A percentile compares a stretch with the other conserved stretches of the same genome.
phyloP scores from a whole-genome alignment of 306 rosid species.

The Clitoria ternatea region DNA sequence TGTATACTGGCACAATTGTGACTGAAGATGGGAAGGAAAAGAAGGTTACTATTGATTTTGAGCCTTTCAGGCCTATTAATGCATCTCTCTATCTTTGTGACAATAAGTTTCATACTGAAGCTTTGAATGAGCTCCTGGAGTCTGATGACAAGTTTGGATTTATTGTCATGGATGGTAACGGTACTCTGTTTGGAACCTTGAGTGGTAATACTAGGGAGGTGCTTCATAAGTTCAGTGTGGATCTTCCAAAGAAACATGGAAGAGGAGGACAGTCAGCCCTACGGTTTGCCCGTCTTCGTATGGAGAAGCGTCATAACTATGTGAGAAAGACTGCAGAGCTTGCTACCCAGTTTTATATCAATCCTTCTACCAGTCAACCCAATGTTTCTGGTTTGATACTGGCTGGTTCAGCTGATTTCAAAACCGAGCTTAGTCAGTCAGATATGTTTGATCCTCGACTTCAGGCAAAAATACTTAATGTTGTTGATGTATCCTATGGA shows the following conservation, averaged over 20 bases:
- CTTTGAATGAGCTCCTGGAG: constrained; percentile 75
- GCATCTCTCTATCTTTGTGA: constrained; percentile 87
- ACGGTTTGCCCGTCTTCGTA: constrained; percentile 90
- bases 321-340: constrained; percentile 92
- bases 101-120: constrained; percentile 87
- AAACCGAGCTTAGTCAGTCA: constrained; percentile 91
- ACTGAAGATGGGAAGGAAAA: constrained; percentile 91
- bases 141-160: constrained; percentile 91
- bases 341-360: constrained; percentile 84
- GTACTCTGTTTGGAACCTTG: constrained; percentile 80
- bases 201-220: constrained; percentile 91
- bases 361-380: constrained; percentile 87
- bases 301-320: constrained; percentile 92
- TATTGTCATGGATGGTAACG: constrained; percentile 89
- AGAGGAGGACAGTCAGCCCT: constrained; percentile 95
- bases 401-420: constrained; percentile 92
- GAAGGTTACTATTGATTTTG: constrained; percentile 86
- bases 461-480: constrained; percentile 76
- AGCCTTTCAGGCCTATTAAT: constrained; percentile 86
- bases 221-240: constrained; percentile 87
- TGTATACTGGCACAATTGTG: constrained; percentile 80
- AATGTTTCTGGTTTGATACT: constrained; percentile 84
- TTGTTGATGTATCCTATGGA: constrained; percentile 87
- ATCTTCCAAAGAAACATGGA: constrained; percentile 88
- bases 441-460: constrained; percentile 96